A percentile compares a stretch with the other conserved stretches of the same genome.
Evolutionary conservation across 257 asterid genomes (phyloP).

Genomic region (Scutellaria galericulata): DNA sequence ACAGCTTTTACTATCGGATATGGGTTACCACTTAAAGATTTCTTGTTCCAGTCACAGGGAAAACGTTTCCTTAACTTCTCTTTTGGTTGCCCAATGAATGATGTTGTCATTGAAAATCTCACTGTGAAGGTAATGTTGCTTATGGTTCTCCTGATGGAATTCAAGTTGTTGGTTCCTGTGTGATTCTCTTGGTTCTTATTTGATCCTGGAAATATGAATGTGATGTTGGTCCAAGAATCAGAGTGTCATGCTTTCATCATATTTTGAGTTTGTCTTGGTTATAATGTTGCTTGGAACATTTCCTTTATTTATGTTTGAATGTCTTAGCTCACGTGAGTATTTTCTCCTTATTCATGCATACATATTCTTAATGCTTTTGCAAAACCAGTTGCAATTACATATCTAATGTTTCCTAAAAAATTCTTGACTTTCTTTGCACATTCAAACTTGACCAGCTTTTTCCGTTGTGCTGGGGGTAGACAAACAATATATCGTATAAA

Average conservation of each 20-base stretch:
- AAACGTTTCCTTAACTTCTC: conserved; percentile 74
- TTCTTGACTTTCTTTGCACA: not conserved
- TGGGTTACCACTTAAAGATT: conserved; percentile 88
- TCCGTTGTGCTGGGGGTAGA: not conserved
- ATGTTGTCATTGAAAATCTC: conserved; percentile 81
- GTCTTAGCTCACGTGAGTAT: not conserved
- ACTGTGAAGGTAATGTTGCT: conserved; percentile 71
- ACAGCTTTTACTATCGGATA: conserved; percentile 93
- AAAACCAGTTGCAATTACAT: not conserved
- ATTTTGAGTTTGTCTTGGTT: conserved; percentile 18
- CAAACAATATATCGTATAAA: not conserved
- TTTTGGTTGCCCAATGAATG: conserved; percentile 85
- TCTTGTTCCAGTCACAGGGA: conserved; percentile 82
- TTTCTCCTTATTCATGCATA: conserved; percentile 11
- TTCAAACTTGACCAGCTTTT: not conserved
- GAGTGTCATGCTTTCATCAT: not conserved
- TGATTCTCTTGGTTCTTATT: not conserved
- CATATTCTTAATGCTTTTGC: not conserved
- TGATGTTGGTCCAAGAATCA: not conserved
- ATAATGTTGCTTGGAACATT: not conserved
- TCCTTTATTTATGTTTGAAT: conserved; percentile 15
- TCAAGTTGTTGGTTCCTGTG: conserved; percentile 22
- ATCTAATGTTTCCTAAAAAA: not conserved
- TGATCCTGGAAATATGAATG: not conserved
- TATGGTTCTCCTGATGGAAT: conserved; percentile 23